Conservation (phyloP, 495 filamentous ascomycete species). For the Penicillium herquei region DNA sequence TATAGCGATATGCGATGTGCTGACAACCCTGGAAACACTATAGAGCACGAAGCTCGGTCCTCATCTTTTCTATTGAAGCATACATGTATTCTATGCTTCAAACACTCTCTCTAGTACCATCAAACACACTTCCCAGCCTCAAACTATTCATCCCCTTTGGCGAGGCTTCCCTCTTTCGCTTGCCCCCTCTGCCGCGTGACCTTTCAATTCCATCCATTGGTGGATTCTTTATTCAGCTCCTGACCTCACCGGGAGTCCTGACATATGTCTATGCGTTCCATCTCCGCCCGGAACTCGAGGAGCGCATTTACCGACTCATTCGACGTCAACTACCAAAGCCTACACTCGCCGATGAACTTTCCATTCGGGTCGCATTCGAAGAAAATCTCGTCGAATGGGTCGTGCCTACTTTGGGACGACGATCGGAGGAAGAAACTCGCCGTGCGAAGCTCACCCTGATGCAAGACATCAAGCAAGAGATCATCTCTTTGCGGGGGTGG, state of each 20-base stretch:
- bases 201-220: conserved; percentile 30
- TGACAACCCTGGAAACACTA: conserved; percentile 9
- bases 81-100: conserved; percentile 53
- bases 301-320: conserved; percentile 43
- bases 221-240: conserved; percentile 22
- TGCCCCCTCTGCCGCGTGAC: conserved; percentile 31
- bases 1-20: neutral
- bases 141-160: conserved; percentile 39
- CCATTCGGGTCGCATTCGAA: conserved; percentile 45
- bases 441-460: conserved; percentile 39
- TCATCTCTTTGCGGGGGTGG: conserved; percentile 32
- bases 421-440: conserved; percentile 39
- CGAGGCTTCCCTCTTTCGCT: conserved; percentile 30
- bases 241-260: conserved; percentile 35
- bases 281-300: conserved; percentile 41
- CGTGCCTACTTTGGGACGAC: conserved; percentile 42
- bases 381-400: conserved; percentile 51
- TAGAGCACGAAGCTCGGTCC: conserved; percentile 36
- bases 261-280: conserved; percentile 37
- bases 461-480: conserved; percentile 40
- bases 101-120: conserved; percentile 40
- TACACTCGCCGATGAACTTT: conserved; percentile 41
- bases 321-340: conserved; percentile 47
- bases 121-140: conserved; percentile 29
- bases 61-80: conserved; percentile 43